Base-by-base conservation (phyloP, 2,329 filamentous ascomycete species). In the Camptophora hylomeconis region DNA sequence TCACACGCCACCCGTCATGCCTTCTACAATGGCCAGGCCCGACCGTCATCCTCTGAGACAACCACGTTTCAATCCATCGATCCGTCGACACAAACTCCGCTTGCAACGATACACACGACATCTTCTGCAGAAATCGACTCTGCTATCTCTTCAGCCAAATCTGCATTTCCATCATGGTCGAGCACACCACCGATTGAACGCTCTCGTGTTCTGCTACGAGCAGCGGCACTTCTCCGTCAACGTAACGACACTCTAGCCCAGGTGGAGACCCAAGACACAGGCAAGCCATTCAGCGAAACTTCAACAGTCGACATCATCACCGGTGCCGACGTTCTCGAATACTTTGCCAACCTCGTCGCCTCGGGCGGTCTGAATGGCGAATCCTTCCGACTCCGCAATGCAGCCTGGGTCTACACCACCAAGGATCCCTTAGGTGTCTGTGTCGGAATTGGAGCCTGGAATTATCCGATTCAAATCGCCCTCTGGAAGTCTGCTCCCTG, bases 391-490 rank as follows among this genome's bases (percentile, higher is more conserved):
- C 62, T 92, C 22, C 67, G 83, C 20, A 64, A 74, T 28, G 75
- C 82, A 41, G 81, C 82, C 3, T 84, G 77, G 69, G 72, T 89
- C 20, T 83, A 86, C 54, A 86, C 80, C 7, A 76, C 72, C 47
- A 87, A 89, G 51, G 78, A 81, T 43, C 68, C 83, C 4, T 60
- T 92, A 11, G 83, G 83, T 15, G 81, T 89, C 9, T 92, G 82
- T 51, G 83, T 71, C 9, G 83, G 80, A 33, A 92, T 92, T 41
- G 83, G 82, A 31, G 83, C 83, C 9, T 92, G 82, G 82, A 92
- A 92, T 56, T 92, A 92, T 50, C 83, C 83, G 8, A 80, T 92
- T 40, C 82, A 92, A 53, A 92, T 92, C 41, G 82, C 82, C 6
- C 63, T 92, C 2, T 92, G 82, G 82, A 92, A 92, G 55, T 84